Base-by-base conservation (phyloP, 441 rosid species). In the Brassica hybrid region DNA sequence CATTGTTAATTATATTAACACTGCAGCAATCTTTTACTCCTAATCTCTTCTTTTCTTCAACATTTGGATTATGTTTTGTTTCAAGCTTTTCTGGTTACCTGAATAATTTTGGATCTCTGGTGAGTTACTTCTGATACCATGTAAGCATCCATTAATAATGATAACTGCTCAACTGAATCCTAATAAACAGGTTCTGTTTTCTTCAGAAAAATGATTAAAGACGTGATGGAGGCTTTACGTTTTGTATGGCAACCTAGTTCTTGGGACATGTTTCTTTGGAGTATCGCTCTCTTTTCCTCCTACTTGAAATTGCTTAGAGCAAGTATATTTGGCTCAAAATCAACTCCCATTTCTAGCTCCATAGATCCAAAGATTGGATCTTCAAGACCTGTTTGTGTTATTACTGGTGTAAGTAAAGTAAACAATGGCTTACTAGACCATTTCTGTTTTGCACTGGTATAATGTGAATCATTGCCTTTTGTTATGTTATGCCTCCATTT, bases 201-300 rank as follows among this genome's bases (percentile, higher is more conserved):
- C 5, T 25, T 25, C 6, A 41, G 50, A 59, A 45, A 10, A 32
- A 79, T 73, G 65, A 73, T 82, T 67, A 80, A 78, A 74, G 88
- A 86, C 43, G 52, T 81, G 54, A 76, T 73, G 25, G 82, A 80
- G 77, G 76, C 75, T 69, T 19, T 92, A 25, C 59, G 48, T 67
- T 91, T 91, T 71, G 80, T 82, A 56, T 84, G 32, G 45, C 80
- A 89, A 2, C 62, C 76, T 14, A 80, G 85, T 45, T 84, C 88
- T 32, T 91, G 93, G 97, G 84, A 83, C 67, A 89, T 91, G 91
- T 84, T 79, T 0, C 62, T 84, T 7, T 94, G 93, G 96, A 82
- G 82, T 13, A 3, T 88, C 17, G 82, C 88, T 27, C 81, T 94
- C 23, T 7, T 88, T 60, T 62, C 76, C 43, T 92, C 97, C 3